phyloP scores from a whole-genome alignment of 2,329 filamentous ascomycete genomes.

The Curvularia spicifera region DNA sequence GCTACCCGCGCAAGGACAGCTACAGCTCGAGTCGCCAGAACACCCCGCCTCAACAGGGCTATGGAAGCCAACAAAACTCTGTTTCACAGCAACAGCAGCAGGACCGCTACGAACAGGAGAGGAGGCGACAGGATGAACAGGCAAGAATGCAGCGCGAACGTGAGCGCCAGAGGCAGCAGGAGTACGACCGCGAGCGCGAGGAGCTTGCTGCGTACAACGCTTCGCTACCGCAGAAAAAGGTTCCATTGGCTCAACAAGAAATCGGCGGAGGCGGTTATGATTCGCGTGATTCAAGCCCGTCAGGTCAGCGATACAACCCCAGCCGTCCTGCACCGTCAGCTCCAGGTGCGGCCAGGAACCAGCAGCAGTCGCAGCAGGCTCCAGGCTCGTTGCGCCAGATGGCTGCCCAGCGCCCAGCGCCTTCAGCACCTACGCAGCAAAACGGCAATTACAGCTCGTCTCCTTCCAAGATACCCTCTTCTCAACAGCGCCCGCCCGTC shows the following conservation, averaged over 20 bases:
- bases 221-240: conserved; percentile 80
- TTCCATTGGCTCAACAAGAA: conserved; percentile 87
- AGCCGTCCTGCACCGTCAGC: conserved; percentile 82
- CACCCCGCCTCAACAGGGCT: conserved; percentile 40
- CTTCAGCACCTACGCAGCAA: conserved; percentile 66
- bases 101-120: conserved; percentile 39
- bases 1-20: conserved; percentile 54
- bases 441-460: conserved; percentile 41
- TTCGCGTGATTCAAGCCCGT: conserved; percentile 53
- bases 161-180: conserved; percentile 50
- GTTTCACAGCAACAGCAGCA: conserved; percentile 37
- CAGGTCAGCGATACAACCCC: conserved; percentile 77
- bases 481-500: conserved; percentile 40
- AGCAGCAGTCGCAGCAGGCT: conserved; percentile 60
- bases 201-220: conserved; percentile 91
- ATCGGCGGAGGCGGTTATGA: conserved; percentile 69
- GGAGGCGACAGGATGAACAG: conserved; percentile 52
- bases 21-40: conserved; percentile 48
- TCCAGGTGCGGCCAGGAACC: conserved; percentile 60
- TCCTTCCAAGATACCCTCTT: conserved; percentile 37
- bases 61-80: conserved; percentile 40
- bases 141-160: conserved; percentile 43
- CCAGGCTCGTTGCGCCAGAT: conserved; percentile 59
- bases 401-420: conserved; percentile 80
- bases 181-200: conserved; percentile 60